Base-by-base conservation (phyloP, 306 rosid genomes). In the Ormosia semicastrata region DNA sequence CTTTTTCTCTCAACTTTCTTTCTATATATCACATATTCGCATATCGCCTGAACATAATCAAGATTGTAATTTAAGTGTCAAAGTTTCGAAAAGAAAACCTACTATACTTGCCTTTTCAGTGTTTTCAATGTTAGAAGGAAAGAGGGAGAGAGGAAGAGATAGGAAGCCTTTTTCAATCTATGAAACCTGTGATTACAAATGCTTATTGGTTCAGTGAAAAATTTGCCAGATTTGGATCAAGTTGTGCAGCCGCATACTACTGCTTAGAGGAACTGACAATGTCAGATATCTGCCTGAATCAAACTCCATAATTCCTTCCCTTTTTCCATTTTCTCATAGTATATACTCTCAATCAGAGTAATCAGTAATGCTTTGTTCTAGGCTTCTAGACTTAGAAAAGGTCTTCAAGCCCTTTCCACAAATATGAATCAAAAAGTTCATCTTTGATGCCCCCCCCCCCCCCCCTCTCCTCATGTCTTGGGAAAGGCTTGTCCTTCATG, bases 51-150 rank as follows among this genome's bases (percentile, higher is more conserved):
- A 52, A 71, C 63, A n/a, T 8, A 15, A 50, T n/a, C 18, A 36
- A 53, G 7, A 34, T 52, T 72, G 7, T 66, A 73, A 54, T 54
- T 49, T 24, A 73, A 73, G 11, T 72, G 64, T 72, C 63, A 72
- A 33, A 52, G 33, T 15, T 18, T 36, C 17, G 34, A 52, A 72
- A 53, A 72, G 9, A 3, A 53, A 50, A 50, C 8, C 15, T 60
- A 11, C 15, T 60, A 30, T 6, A 7, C 34, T 56, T 7, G 34
- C 12, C 63, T 56, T 24, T 17, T 56, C 44, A 40, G 8, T 40
- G 8, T 40, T 40, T 3, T 5, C 43, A 39, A 3, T 4, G 6
- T 33, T 33, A 39, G 43, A 39, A n/a, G 58, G 2, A 52, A 5
- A 39, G 43, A 17, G 10, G 60, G 30, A 54, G 32, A 54, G 60